Conservation (phyloP, 2,329 filamentous ascomycete genomes). For the Verticillium zaregamsianum region DNA sequence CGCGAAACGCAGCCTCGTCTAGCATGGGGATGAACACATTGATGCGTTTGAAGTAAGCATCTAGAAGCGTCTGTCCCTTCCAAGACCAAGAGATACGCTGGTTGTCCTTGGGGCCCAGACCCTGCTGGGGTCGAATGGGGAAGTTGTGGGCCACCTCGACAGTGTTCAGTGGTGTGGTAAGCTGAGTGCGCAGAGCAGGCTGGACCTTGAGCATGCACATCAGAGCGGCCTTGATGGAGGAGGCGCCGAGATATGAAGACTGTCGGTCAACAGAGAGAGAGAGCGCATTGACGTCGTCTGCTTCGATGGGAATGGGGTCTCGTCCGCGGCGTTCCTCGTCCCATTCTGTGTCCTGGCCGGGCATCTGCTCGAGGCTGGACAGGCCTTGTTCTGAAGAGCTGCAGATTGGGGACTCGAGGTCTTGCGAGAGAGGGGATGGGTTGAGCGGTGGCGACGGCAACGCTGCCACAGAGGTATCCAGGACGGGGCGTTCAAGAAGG, state of each 20-base stretch:
- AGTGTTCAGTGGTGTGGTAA: constrained; percentile 42
- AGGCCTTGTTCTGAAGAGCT: constrained; percentile 40
- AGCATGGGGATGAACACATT: constrained; percentile 71
- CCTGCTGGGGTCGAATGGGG: constrained; percentile 37
- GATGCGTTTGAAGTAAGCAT: constrained; percentile 72
- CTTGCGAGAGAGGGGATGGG: constrained; percentile 41
- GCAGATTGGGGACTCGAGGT: constrained; percentile 44
- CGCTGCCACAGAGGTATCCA: constrained; percentile 32
- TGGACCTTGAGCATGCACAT: constrained; percentile 64
- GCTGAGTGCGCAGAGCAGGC: constrained; percentile 39
- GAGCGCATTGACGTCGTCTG: constrained; percentile 55
- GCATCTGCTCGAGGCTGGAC: constrained; percentile 63
- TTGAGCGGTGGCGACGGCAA: constrained; percentile 52
- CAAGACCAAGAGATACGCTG: constrained; percentile 53
- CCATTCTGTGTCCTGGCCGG: constrained; percentile 59
- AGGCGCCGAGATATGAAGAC: constrained; percentile 65
- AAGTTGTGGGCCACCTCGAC: constrained; percentile 42
- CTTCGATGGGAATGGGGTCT: constrained; percentile 57
- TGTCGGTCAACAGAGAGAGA: constrained; percentile 58
- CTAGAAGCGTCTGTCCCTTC: constrained; percentile 65
- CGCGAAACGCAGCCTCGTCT: constrained; percentile 65
- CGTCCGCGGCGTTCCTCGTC: constrained; percentile 58
- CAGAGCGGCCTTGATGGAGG: constrained; percentile 69
- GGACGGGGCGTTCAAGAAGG: constrained; percentile 44
- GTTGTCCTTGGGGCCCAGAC: constrained; percentile 39